Evolutionary conservation across 306 rosid genomes (phyloP), one percentile per base, ranked within the genome.

Genomic region (Quercus glauca): DNA sequence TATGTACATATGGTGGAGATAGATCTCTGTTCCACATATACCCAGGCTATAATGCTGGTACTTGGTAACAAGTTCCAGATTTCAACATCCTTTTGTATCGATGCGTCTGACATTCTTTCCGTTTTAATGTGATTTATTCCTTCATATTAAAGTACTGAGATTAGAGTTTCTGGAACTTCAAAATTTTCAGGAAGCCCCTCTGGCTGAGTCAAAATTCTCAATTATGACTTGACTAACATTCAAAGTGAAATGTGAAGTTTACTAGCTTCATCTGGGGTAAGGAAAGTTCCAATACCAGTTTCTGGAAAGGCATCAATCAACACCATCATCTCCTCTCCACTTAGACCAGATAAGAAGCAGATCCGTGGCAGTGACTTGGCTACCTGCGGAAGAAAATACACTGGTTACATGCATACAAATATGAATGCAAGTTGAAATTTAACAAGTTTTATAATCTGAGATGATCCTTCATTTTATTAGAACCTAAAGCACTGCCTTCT

Each of bases 321-420:
- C 97, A 91, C 89, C 90, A 95, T 89, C 99, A 88, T 95, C 90
- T 95, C 98, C 85, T 92, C 98, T 69, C 99, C 98, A 19, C 89
- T 90, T 72, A 95, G 90, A 82, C 99, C 99, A 19, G 98, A 95
- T 29, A 92, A 81, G 89, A 95, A 91, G 81, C 99, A 95, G 80
- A 95, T 92, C 65, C 99, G 95, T 28, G 99, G 99, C 82, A 92
- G 88, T 12, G 92, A 85, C 84, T 73, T 82, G 19, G 88, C 94
- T 51, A 91, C 82, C 98, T 95, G 92, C 87, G 72, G 63, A 76
- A 69, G 28, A 68, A 68, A 82, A 71, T 69, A 83, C 55, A 75
- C 75, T n/a, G 12, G 59, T 73, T 29, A 19, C 53, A 33, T 28
- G 71, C 53, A 82, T 58, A 8, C 37, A 55, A 29, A 49, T 81